phyloP scores from a whole-genome alignment of 805 yeast species.

The Teunomyces stri region DNA sequence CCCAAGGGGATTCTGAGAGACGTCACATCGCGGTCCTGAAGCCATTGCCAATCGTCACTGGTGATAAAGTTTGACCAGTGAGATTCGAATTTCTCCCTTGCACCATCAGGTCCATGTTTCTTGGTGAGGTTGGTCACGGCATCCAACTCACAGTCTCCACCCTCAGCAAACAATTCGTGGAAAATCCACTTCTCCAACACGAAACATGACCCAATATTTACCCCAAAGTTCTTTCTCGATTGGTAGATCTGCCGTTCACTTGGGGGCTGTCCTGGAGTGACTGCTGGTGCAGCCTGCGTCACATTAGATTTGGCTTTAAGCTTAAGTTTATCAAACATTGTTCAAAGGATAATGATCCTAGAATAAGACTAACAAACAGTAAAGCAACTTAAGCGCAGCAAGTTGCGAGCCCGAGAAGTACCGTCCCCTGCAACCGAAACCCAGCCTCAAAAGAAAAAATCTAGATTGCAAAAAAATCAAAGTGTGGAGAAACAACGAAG shows the following conservation, averaged over 20 bases:
- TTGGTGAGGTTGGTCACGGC: conserved; percentile 56
- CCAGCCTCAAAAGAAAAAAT: no score
- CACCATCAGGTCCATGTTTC: conserved; percentile 50
- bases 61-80: conserved; percentile 66
- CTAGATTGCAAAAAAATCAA: background rate
- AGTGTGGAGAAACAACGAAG: background rate
- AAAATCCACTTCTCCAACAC: conserved; percentile 79
- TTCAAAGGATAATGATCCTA: background rate
- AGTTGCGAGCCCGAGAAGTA: background rate
- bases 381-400: background rate
- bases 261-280: conserved; percentile 33
- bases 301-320: conserved; percentile 26
- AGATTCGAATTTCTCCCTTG: conserved; percentile 50
- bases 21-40: conserved; percentile 65
- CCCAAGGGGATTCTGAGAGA: conserved; percentile 87
- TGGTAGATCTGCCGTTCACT: conserved; percentile 51
- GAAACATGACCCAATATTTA: conserved; percentile 79
- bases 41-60: conserved; percentile 80
- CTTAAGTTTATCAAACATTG: conserved; percentile 33
- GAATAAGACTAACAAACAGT: background rate
- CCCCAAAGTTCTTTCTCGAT: conserved; percentile 70
- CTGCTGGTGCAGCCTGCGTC: conserved; percentile 29
- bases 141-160: conserved; percentile 67
- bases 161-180: conserved; percentile 57
- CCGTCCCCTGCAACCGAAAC: background rate